Conservation (phyloP, 2,329 filamentous ascomycete genomes). For the Epichloe gansuensis region DNA sequence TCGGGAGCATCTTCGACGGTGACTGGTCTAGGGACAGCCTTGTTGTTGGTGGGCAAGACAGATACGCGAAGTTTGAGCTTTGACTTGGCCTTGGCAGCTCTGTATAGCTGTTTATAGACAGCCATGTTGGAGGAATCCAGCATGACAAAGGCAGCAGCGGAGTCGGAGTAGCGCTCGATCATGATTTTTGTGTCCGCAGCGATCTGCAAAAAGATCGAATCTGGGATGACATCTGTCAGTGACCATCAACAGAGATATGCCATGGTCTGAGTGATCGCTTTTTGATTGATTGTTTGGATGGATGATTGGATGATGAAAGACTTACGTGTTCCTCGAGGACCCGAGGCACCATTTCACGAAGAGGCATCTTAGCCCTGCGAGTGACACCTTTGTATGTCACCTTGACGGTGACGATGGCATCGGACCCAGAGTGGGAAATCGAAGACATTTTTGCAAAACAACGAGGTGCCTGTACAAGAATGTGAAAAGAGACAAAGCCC, state of each 20-base stretch:
- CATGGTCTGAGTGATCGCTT: neutral
- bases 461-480: neutral
- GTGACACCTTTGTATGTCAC: constrained; percentile 63
- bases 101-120: constrained; percentile 93
- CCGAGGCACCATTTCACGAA: constrained; percentile 67
- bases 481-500: neutral
- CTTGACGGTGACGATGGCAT: constrained; percentile 63
- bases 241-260: neutral
- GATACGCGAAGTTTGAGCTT: constrained; percentile 84
- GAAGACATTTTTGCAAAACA: constrained; percentile 16
- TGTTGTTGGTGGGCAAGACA: constrained; percentile 24
- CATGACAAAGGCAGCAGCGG: constrained; percentile 65
- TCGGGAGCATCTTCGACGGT: constrained; percentile 39
- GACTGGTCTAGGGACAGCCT: constrained; percentile 27
- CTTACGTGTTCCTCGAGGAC: constrained; percentile 76
- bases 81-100: constrained; percentile 93
- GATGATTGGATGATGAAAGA: constrained; percentile 14
- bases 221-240: constrained; percentile 10
- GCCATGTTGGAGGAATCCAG: constrained; percentile 66
- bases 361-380: constrained; percentile 77
- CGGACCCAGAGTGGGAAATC: constrained; percentile 11
- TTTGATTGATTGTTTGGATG: neutral
- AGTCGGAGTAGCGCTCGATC: constrained; percentile 94
- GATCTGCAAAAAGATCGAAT: constrained; percentile 25
- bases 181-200: constrained; percentile 30